Evolutionary conservation across 202 grass and related monocot genomes (phyloP).

Genomic region (Dendrocalamus latiflorus): DNA sequence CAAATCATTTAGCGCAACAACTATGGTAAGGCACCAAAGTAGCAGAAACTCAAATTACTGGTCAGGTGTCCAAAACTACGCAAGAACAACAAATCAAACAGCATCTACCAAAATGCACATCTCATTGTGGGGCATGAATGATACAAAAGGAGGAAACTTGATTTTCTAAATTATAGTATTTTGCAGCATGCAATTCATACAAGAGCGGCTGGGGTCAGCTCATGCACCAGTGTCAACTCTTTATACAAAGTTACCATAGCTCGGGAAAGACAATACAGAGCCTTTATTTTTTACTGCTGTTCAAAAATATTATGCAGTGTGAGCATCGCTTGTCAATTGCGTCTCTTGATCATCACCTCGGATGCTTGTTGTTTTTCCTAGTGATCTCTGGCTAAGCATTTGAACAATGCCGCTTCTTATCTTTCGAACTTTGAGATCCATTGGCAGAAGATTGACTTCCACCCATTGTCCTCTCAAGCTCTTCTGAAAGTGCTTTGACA

Average conservation of each 20-base stretch:
- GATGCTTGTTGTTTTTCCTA: slow-evolving; percentile 38
- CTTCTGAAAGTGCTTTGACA: slow-evolving; percentile 44
- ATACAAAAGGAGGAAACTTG: background rate
- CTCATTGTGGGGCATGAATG: background rate
- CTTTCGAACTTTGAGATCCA: slow-evolving; percentile 35
- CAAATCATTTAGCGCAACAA: no score
- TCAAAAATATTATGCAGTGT: background rate
- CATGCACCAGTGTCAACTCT: background rate
- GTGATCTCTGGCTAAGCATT: slow-evolving; percentile 68
- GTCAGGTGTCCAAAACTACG: background rate
- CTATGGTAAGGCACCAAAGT: background rate
- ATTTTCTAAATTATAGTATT: background rate
- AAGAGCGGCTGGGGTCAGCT: background rate
- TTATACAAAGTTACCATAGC: slow-evolving; percentile 24
- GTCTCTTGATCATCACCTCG: slow-evolving; percentile 32
- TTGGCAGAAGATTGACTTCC: slow-evolving; percentile 32
- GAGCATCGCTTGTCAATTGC: slow-evolving; percentile 10
- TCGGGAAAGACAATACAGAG: background rate
- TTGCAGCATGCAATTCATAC: background rate
- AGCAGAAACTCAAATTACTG: background rate
- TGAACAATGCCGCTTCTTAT: slow-evolving; percentile 40
- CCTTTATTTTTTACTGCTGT: background rate
- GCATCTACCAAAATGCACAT: background rate
- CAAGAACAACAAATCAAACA: background rate
- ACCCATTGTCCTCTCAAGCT: slow-evolving; percentile 61